These are phyloP conservation scores for Collybiopsis luxurians DNA, from an alignment of 768 basidiomycete genomes.

Conservation along the genomic window DNA sequence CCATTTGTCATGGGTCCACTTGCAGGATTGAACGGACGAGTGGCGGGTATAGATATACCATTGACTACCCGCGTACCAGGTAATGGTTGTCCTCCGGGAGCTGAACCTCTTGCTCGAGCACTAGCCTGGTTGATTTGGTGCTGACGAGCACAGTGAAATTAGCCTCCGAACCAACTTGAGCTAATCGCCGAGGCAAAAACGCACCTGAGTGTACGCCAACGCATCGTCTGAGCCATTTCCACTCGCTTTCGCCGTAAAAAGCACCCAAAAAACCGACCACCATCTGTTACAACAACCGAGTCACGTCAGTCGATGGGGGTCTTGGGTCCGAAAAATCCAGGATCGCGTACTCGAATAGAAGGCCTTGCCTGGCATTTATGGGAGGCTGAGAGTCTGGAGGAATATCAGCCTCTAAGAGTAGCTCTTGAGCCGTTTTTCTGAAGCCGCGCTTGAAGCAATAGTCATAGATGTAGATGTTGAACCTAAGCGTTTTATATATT, in stretches of 20 bases:
- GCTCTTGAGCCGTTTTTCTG: conserved; percentile 65
- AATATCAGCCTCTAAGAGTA: conserved; percentile 66
- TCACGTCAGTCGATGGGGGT: conserved; percentile 3
- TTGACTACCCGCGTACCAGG: conserved; percentile 26
- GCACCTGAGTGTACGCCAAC: conserved; percentile 65
- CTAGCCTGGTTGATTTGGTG: conserved; percentile 31
- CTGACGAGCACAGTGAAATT: conserved; percentile 24
- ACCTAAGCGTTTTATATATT: conserved; percentile 41
- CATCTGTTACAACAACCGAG: conserved; percentile 44
- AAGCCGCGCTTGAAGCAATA: conserved; percentile 83
- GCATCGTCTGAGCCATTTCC: conserved; percentile 68
- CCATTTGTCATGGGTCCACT: conserved; percentile 27
- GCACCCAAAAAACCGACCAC: conserved; percentile 90
- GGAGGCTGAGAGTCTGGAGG: conserved; percentile 62
- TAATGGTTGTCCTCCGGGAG: conserved; percentile 6
- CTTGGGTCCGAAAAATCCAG: conserved; percentile 8
- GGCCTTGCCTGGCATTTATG: conserved; percentile 80
- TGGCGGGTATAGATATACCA: conserved; percentile 22
- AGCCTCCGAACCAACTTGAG: conserved; percentile 12
- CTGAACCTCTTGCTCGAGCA: conserved; percentile 9
- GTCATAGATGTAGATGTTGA: conserved; percentile 87
- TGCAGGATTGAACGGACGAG: conserved; percentile 17
- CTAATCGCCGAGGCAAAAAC: conserved; percentile 22
- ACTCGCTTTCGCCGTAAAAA: conserved; percentile 78
- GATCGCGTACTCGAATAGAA: conserved; percentile 73